Percentiles rank a stretch among this genome's conserved stretches.
Conservation (phyloP, 257 asterid genomes). For the Jacaranda mimosifolia region DNA sequence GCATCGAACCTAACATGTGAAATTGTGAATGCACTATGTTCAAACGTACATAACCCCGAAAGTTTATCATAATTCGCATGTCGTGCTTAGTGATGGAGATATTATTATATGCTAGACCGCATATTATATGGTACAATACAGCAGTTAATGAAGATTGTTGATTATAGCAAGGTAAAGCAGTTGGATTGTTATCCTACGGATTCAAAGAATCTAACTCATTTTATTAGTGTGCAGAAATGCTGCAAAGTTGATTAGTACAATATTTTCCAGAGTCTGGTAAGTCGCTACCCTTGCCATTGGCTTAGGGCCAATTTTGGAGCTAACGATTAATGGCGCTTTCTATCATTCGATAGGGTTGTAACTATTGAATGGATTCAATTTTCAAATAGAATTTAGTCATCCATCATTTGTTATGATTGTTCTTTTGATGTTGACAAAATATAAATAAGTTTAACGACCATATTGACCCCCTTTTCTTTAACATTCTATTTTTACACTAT, state of each 20-base stretch:
- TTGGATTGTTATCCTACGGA: not conserved
- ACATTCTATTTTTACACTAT: no score
- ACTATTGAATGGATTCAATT: no score
- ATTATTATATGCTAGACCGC: no score
- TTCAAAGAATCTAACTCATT: not conserved
- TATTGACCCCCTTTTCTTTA: no score
- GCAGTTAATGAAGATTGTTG: no score
- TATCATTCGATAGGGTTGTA: not conserved
- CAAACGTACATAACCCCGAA: not conserved
- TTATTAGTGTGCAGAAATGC: not conserved
- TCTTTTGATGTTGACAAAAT: no score
- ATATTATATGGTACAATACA: no score
- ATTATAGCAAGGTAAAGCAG: no score
- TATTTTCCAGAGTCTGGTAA: not conserved
- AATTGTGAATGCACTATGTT: not conserved
- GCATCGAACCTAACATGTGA: not conserved
- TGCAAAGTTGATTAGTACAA: not conserved
- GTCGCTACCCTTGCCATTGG: not conserved
- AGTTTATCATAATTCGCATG: not conserved
- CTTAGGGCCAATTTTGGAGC: not conserved
- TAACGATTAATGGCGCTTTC: no score
- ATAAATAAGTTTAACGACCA: no score
- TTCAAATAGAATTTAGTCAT: no score
- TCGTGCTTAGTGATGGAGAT: not conserved
- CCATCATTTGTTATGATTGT: no score